Percentiles rank a stretch among this genome's conserved stretches.
Conservation (phyloP, 139 green algal species). For the Mesotaenium endlicherianum region DNA sequence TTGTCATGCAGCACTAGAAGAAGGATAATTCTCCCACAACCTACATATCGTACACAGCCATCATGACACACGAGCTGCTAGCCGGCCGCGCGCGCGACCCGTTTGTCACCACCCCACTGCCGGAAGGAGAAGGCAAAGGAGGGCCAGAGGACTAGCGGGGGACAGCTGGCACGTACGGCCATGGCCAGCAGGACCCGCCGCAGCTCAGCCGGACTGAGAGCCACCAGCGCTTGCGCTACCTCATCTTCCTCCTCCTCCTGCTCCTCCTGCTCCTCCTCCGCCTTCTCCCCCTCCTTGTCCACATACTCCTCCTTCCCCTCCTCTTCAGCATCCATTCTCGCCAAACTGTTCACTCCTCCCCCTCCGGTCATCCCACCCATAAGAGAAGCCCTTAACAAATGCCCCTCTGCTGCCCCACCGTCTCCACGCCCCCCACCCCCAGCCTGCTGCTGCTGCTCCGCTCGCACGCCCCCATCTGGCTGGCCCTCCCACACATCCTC, state of each 20-base stretch:
- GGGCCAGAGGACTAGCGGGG: too few relatives aligned
- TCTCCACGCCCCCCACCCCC: too few relatives aligned
- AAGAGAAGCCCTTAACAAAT: too few relatives aligned
- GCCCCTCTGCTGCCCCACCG: too few relatives aligned
- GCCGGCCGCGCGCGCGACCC: not conserved
- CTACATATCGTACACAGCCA: not conserved
- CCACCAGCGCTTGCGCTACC: not conserved
- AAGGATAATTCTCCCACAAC: too few relatives aligned
- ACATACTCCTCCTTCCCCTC: not conserved
- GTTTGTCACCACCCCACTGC: not conserved
- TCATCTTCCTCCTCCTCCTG: not conserved
- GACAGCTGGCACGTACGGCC: slow-evolving; percentile 24
- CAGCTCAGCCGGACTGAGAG: not conserved
- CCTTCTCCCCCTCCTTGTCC: not conserved
- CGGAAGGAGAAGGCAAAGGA: not conserved
- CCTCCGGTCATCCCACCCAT: too few relatives aligned
- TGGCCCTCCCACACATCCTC: not conserved
- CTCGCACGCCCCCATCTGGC: not conserved
- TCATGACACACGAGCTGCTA: not conserved
- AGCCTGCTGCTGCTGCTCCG: not conserved
- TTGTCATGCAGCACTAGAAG: not conserved
- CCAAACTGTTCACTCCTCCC: too few relatives aligned
- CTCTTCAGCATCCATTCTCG: too few relatives aligned
- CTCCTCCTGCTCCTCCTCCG: not conserved
- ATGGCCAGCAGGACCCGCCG: slow-evolving; percentile 15